phyloP scores from a whole-genome alignment of 2,329 filamentous ascomycete genomes.

The Chaetomium sp. region DNA sequence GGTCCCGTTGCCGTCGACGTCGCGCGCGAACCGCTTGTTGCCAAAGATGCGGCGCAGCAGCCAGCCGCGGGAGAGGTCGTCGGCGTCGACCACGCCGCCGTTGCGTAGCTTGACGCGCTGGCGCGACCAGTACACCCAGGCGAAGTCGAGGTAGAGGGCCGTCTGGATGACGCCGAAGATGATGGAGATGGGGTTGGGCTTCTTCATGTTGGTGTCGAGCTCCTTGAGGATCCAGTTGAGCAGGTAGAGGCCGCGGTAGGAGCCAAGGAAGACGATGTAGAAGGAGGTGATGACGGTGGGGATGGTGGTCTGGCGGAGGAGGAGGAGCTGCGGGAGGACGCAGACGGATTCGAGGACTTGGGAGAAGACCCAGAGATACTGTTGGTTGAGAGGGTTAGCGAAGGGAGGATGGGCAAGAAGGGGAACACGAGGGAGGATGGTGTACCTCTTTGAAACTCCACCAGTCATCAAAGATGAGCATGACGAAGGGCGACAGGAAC shows the following conservation, averaged over 20 bases:
- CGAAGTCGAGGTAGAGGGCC: conserved; percentile 87
- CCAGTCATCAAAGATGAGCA: conserved; percentile 63
- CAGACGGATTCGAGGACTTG: conserved; percentile 90
- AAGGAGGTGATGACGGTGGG: conserved; percentile 97
- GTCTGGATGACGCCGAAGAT: conserved; percentile 90
- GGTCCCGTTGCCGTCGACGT: conserved; percentile 46
- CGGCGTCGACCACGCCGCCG: conserved; percentile 85
- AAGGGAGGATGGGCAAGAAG: not conserved
- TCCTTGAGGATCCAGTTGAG: conserved; percentile 83
- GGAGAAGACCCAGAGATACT: conserved; percentile 87
- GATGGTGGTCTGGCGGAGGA: conserved; percentile 91
- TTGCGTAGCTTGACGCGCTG: conserved; percentile 91
- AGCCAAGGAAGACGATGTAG: conserved; percentile 84
- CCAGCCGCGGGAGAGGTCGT: conserved; percentile 85
- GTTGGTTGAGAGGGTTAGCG: conserved; percentile 29
- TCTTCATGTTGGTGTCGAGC: conserved; percentile 58
- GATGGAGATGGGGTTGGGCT: conserved; percentile 71
- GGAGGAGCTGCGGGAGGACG: conserved; percentile 85
- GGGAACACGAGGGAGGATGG: not conserved
- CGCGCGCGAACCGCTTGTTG: conserved; percentile 52
- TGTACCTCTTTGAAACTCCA: conserved; percentile 56
- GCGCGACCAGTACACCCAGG: conserved; percentile 93
- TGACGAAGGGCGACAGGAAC: conserved; percentile 70
- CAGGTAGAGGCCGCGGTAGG: conserved; percentile 86
- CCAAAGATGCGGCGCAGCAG: conserved; percentile 78